phyloP scores from a whole-genome alignment of 1,139 yeast genomes.

The Blastobotrys serpentis region DNA sequence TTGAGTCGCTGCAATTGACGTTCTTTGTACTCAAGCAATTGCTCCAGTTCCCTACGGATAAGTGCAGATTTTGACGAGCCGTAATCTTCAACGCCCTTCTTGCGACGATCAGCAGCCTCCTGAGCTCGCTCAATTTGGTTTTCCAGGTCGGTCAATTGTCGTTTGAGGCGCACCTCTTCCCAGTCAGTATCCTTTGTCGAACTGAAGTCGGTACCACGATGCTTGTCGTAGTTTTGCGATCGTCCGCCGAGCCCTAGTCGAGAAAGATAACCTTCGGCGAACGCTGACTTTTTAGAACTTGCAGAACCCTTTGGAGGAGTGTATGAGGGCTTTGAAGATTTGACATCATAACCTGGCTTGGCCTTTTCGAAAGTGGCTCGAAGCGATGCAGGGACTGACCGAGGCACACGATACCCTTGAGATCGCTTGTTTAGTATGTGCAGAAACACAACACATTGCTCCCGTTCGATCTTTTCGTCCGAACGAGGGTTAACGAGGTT shows the following conservation, averaged over 20 bases:
- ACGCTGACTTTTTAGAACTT: conserved; percentile 43
- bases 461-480: conserved; percentile 85
- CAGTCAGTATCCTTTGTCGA: conserved; percentile 73
- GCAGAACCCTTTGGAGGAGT: conserved; percentile 13
- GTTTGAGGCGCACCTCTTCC: conserved; percentile 83
- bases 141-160: conserved; percentile 76
- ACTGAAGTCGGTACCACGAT: conserved; percentile 72
- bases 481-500: conserved; percentile 88
- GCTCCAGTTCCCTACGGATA: conserved; percentile 75
- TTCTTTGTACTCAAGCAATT: conserved; percentile 72
- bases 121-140: conserved; percentile 59
- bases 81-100: conserved; percentile 44
- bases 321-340: conserved; percentile 48
- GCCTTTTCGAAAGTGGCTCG: conserved; percentile 90
- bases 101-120: conserved; percentile 46
- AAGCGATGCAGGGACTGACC: conserved; percentile 91
- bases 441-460: conserved; percentile 83
- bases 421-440: conserved; percentile 91
- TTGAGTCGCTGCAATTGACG: conserved; percentile 43
- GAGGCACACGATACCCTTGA: conserved; percentile 82
- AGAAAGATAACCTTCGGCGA: conserved; percentile 48
- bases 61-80: conserved; percentile 43
- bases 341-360: conserved; percentile 71
- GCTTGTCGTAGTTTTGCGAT: conserved; percentile 39
- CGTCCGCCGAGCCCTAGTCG: conserved; percentile 45